phyloP scores from a whole-genome alignment of 2,329 filamentous ascomycete genomes.

The Colletotrichum echinochloae region DNA sequence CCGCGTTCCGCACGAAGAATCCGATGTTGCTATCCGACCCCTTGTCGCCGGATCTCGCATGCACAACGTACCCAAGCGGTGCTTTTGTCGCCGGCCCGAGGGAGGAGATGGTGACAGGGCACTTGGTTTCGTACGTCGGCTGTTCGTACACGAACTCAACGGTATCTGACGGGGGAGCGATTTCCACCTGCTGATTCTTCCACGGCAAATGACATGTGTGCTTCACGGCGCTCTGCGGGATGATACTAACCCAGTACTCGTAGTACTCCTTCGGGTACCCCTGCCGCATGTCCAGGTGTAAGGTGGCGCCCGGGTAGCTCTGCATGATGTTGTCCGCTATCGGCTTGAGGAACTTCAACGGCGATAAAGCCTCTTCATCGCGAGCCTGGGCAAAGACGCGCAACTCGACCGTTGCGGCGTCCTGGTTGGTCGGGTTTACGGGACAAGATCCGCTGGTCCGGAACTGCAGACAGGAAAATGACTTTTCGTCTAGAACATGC shows the following conservation, averaged over 20 bases:
- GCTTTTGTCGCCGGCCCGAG: conserved; percentile 46
- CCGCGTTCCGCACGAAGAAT: conserved; percentile 41
- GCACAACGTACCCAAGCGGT: conserved; percentile 49
- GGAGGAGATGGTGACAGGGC: conserved; percentile 43
- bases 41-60: conserved; percentile 55
- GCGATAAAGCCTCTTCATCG: conserved; percentile 49
- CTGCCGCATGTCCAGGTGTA: conserved; percentile 50
- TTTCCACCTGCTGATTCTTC: conserved; percentile 37
- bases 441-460: conserved; percentile 52
- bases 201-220: conserved; percentile 45
- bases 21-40: conserved; percentile 52
- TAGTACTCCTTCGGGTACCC: conserved; percentile 45
- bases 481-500: conserved; percentile 50
- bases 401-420: conserved; percentile 61
- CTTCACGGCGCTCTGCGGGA: conserved; percentile 43
- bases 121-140: conserved; percentile 45
- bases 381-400: conserved; percentile 60
- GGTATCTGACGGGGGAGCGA: conserved; percentile 43
- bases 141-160: conserved; percentile 44
- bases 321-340: conserved; percentile 57
- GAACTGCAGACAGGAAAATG: conserved; percentile 50
- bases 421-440: conserved; percentile 56
- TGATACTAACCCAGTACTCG: conserved; percentile 44
- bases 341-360: conserved; percentile 53
- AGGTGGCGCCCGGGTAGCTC: conserved; percentile 56